Conservation (phyloP, 2,329 filamentous ascomycete species). For the Phaeosphaeria sp. region DNA sequence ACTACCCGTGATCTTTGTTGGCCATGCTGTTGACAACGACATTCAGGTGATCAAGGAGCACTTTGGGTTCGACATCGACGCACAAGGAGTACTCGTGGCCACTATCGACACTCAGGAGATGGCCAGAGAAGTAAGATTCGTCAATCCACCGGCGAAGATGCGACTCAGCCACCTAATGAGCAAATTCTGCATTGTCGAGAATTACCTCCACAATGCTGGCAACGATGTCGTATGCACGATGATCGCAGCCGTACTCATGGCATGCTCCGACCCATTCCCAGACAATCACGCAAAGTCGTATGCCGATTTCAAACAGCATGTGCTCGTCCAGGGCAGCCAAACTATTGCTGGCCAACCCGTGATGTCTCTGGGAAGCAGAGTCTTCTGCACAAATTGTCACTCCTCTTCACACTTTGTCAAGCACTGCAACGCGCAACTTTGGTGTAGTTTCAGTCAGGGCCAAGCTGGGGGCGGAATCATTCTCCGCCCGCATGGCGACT, state of each 20-base stretch:
- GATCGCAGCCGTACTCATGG: slow-evolving; percentile 10
- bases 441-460: neutral
- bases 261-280: neutral
- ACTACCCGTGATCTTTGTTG: slow-evolving; percentile 26
- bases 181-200: slow-evolving; percentile 4
- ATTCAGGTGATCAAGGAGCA: slow-evolving; percentile 16
- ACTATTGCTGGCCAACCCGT: too few species aligned
- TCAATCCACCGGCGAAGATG: neutral
- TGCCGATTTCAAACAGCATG: neutral
- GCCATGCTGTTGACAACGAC: slow-evolving; percentile 27
- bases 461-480: neutral
- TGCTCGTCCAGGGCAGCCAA: neutral
- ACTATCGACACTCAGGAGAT: slow-evolving; percentile 28
- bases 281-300: neutral
- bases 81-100: slow-evolving; percentile 14
- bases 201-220: slow-evolving; percentile 20
- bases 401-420: neutral
- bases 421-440: neutral
- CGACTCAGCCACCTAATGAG: slow-evolving; percentile 8
- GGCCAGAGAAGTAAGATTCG: slow-evolving; percentile 15
- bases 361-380: neutral
- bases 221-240: slow-evolving; percentile 20
- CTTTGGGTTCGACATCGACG: slow-evolving; percentile 19
- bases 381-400: slow-evolving; percentile 1
- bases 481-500: neutral